phyloP scores from a whole-genome alignment of 139 green algal genomes.

The Picochlorum costavermella region DNA sequence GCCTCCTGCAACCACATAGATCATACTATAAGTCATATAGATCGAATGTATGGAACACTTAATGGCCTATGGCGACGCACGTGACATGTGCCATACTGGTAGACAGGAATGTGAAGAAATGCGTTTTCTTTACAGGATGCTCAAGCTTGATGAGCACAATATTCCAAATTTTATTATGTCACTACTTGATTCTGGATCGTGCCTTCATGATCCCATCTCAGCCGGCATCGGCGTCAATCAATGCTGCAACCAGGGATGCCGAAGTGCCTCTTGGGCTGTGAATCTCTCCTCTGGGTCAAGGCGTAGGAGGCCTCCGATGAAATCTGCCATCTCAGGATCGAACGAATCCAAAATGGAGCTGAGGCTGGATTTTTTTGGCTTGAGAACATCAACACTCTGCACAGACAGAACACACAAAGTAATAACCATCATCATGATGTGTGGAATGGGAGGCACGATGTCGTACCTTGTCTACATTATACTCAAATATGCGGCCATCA shows the following conservation, averaged over 20 bases:
- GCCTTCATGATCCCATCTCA: too few species aligned
- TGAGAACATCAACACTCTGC: constrained; percentile 52
- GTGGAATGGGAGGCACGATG: neutral
- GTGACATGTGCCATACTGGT: too few species aligned
- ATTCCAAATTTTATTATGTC: too few species aligned
- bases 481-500: constrained; percentile 60
- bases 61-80: too few species aligned
- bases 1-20: too few species aligned
- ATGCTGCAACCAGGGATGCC: constrained; percentile 69
- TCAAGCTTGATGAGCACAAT: too few species aligned
- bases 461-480: constrained; percentile 13
- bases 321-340: constrained; percentile 60
- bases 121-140: too few species aligned
- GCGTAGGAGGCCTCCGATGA: constrained; percentile 54
- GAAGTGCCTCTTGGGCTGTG: constrained; percentile 56
- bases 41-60: too few species aligned
- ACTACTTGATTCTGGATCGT: too few species aligned
- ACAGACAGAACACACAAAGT: constrained; percentile 8
- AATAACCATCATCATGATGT: neutral
- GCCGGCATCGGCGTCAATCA: constrained; percentile 11
- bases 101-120: too few species aligned
- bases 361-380: constrained; percentile 58
- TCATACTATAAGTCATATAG: too few species aligned
- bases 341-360: constrained; percentile 40
- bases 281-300: constrained; percentile 55